These are phyloP conservation scores for Penicillium subrubescens DNA, from an alignment of 495 filamentous ascomycete species.

Conservation along the genomic window DNA sequence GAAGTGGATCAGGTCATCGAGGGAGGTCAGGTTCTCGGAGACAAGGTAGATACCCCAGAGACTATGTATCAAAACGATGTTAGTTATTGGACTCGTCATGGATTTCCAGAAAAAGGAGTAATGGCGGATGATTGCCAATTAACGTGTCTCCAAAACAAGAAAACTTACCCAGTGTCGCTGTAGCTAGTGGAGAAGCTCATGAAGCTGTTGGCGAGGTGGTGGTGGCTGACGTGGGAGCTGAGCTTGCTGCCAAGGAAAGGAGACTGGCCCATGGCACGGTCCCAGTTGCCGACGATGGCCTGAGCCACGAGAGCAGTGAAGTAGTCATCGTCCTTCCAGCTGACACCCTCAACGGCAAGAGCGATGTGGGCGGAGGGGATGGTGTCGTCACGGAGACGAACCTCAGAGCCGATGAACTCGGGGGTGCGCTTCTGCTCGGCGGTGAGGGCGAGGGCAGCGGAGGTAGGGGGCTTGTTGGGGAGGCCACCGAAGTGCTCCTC, in stretches of 20 bases:
- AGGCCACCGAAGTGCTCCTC: conserved; percentile 92
- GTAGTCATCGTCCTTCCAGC: conserved; percentile 99
- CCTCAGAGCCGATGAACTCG: conserved; percentile 94
- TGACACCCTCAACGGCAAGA: conserved; percentile 98
- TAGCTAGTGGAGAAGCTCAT: conserved; percentile 99
- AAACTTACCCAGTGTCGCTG: conserved; percentile 91
- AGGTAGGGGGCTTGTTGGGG: conserved; percentile 68
- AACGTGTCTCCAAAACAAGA: too few relatives aligned
- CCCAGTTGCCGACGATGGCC: conserved; percentile 99
- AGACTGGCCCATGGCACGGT: conserved; percentile 96
- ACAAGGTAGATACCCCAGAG: conserved; percentile 99
- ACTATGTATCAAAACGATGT: conserved; percentile 50
- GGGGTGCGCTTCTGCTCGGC: conserved; percentile 80
- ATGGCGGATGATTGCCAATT: too few relatives aligned
- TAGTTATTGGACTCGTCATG: conserved; percentile 2
- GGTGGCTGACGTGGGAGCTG: conserved; percentile 85
- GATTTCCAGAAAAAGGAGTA: background rate
- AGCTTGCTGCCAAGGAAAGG: conserved; percentile 97
- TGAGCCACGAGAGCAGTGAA: conserved; percentile 97
- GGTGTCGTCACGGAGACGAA: conserved; percentile 93
- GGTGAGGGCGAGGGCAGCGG: conserved; percentile 62
- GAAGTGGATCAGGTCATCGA: conserved; percentile 98
- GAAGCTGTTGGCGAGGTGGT: conserved; percentile 97
- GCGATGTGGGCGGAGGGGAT: conserved; percentile 96
- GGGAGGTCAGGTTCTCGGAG: conserved; percentile 78